Base-by-base conservation (phyloP, 2,329 filamentous ascomycete genomes). In the Triangularia setosa region DNA sequence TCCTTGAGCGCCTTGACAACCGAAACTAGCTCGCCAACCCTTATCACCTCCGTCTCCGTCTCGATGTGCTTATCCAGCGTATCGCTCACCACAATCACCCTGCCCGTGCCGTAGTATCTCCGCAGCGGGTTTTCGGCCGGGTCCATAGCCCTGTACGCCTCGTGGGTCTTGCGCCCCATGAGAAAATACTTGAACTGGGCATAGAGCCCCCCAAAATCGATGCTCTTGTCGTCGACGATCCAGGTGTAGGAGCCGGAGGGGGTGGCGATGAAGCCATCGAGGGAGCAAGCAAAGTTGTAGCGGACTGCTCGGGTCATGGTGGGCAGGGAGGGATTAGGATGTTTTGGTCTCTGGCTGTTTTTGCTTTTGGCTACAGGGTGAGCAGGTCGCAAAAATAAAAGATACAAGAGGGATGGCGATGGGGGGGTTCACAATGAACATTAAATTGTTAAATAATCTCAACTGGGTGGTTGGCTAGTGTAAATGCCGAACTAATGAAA, bases 121-220 rank as follows among this genome's bases (percentile, higher is more conserved):
- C 59, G 55, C 0, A 78, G 63, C 0, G 69, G 74, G 18, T 73
- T 72, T 52, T 60, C 62, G 1, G 4, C 16, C 1, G 27, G 2
- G 5, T 16, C 3, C 56, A 62, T 24, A 16, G 56, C 21, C 1
- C 53, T 64, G 63, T 77, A 72, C 8, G 68, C 67, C 18, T 77
- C 67, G 62, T 76, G 77, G 0, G 76, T 76, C 62, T 72, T 75
- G 21, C 76, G 74, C 2, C 75, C 76, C 75, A 78, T 77, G 67
- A 78, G 30, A 35, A 76, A 76, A 6, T 59, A 64, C 40, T 71
- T 70, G 58, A 77, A 78, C 6, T 74, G 62, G 0, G 67, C 66
- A 60, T 75, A 75, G 0, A 78, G 71, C 0, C 69, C 62, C 0
- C 66, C 62, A n/a, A 78, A 78, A 58, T 76, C 72, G 33, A 78